phyloP scores from a whole-genome alignment of 1,139 yeast species.

The Pichia sp. region DNA sequence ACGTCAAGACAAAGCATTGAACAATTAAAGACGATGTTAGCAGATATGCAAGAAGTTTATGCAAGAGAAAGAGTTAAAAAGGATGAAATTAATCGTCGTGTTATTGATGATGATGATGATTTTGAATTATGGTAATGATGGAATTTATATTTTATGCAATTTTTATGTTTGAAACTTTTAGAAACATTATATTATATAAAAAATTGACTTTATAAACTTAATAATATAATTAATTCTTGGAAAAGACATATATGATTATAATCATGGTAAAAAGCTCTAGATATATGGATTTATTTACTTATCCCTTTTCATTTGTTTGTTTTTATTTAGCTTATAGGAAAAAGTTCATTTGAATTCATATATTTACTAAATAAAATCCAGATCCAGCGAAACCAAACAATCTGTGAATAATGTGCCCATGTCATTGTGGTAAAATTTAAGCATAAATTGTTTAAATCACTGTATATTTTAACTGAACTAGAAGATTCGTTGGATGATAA shows the following conservation, averaged over 20 bases:
- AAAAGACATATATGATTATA: not conserved
- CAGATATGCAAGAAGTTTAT: constrained; percentile 14
- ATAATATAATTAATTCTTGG: not conserved
- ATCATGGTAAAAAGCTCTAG: too few relatives aligned
- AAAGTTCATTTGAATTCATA: constrained; percentile 67
- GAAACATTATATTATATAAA: not conserved
- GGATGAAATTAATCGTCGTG: constrained; percentile 8
- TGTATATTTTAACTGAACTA: constrained; percentile 35
- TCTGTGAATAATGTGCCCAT: constrained; percentile 78
- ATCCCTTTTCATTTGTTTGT: too few relatives aligned
- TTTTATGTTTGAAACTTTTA: not conserved
- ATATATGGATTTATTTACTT: too few relatives aligned
- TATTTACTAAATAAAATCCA: constrained; percentile 79
- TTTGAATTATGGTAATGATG: constrained; percentile 21
- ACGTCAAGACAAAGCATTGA: constrained; percentile 8
- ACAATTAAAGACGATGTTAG: constrained; percentile 14
- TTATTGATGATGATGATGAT: constrained; percentile 25
- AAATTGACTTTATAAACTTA: not conserved
- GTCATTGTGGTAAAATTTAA: constrained; percentile 71
- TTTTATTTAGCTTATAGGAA: constrained; percentile 14
- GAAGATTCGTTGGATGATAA: not conserved
- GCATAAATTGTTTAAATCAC: constrained; percentile 54
- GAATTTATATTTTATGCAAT: not conserved
- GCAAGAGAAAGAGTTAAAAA: constrained; percentile 13
- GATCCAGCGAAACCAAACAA: constrained; percentile 93